Conservation (phyloP, 306 rosid species). For the Cucurbita maxima region DNA sequence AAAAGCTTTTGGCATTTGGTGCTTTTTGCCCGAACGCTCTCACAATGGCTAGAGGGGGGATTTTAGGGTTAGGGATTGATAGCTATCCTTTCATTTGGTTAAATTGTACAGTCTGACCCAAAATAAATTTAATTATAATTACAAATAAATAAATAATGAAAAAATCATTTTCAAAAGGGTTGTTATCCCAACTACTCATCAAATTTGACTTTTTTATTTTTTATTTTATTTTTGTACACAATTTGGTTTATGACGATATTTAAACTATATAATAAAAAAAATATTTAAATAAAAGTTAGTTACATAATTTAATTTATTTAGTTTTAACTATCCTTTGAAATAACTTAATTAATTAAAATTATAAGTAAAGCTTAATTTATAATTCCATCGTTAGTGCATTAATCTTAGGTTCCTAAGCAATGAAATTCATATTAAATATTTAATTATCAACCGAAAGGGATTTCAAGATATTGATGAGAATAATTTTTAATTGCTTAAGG, state of each 20-base stretch:
- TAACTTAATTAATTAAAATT: no score
- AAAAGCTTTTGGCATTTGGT: neutral
- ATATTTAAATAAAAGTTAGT: no score
- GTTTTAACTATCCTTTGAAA: no score
- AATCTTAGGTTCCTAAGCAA: neutral
- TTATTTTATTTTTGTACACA: neutral
- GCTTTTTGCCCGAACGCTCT: neutral
- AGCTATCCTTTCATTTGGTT: neutral
- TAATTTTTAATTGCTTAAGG: neutral
- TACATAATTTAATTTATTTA: no score
- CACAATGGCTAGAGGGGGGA: neutral
- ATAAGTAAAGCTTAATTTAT: no score
- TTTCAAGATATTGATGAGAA: neutral
- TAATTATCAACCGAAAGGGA: neutral
- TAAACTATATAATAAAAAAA: no score
- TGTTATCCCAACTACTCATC: neutral
- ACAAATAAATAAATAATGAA: neutral
- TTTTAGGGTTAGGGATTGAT: neutral
- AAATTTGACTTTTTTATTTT: neutral
- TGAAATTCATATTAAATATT: neutral
- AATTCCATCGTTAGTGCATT: neutral
- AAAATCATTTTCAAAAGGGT: neutral
- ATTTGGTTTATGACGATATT: neutral
- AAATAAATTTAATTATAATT: no score
- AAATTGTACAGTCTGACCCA: neutral